phyloP scores from a whole-genome alignment of 2,329 filamentous ascomycete genomes.

The Fusarium illudens region DNA sequence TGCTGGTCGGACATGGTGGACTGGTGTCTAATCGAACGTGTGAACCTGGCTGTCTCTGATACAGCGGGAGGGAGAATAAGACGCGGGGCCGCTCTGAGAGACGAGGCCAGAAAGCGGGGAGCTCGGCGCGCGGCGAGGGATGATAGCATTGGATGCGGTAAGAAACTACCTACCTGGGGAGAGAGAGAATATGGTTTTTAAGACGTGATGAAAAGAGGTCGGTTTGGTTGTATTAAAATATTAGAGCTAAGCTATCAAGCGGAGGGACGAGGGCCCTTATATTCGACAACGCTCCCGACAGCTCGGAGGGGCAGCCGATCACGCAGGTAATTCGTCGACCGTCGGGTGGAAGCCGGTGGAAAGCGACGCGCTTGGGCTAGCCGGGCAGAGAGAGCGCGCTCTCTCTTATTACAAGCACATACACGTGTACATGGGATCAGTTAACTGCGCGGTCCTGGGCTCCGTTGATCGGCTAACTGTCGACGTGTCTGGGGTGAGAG shows the following conservation, averaged over 20 bases:
- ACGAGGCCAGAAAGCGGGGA: slow-evolving; percentile 32
- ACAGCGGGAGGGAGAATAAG: slow-evolving; percentile 9
- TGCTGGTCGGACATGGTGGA: slow-evolving; percentile 58
- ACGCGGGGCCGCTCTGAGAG: slow-evolving; percentile 25
- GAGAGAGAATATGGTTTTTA: background rate
- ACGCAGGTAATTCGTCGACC: background rate
- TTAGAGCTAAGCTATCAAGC: slow-evolving; percentile 13
- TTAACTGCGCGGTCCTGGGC: slow-evolving; percentile 20
- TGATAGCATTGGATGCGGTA: slow-evolving; percentile 35
- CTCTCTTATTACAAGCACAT: background rate
- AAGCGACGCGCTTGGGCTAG: background rate
- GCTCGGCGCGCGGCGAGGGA: slow-evolving; percentile 33
- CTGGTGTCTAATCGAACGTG: slow-evolving; percentile 45
- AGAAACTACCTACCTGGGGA: slow-evolving; percentile 26
- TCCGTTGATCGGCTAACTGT: slow-evolving; percentile 39
- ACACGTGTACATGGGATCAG: slow-evolving; percentile 10
- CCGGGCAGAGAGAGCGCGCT: background rate
- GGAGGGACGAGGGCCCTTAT: background rate
- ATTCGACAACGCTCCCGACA: slow-evolving; percentile 24
- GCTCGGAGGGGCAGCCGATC: slow-evolving; percentile 24
- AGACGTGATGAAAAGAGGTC: slow-evolving; percentile 4
- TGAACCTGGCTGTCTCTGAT: slow-evolving; percentile 41
- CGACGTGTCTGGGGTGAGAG: slow-evolving; percentile 5
- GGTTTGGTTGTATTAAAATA: slow-evolving; percentile 5
- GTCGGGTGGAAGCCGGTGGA: background rate